These are phyloP conservation scores for Russula sp. DNA, from an alignment of 768 basidiomycete genomes.

Conservation along the genomic window DNA sequence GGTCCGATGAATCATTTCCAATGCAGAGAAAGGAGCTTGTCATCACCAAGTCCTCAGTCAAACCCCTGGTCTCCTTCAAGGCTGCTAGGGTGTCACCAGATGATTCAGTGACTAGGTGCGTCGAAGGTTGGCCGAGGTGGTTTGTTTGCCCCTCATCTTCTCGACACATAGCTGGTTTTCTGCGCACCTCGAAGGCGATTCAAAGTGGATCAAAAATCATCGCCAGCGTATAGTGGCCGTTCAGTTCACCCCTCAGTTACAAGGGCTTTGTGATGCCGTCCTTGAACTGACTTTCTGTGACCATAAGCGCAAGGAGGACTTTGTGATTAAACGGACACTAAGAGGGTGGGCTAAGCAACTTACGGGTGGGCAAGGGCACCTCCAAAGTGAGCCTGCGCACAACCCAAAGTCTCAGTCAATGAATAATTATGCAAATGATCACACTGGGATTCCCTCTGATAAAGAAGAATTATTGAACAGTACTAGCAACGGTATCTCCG, in stretches of 20 bases:
- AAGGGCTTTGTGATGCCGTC: conserved; percentile 3
- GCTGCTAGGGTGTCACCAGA: not conserved
- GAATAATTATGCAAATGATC: not conserved
- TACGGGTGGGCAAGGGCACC: not conserved
- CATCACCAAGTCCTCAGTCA: not conserved
- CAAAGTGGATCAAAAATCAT: not conserved
- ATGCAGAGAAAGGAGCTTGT: not conserved
- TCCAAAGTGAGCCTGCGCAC: not conserved
- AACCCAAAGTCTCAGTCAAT: not conserved
- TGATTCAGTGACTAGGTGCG: not conserved
- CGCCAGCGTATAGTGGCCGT: not conserved
- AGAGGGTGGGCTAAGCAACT: not conserved
- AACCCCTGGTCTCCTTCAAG: not conserved
- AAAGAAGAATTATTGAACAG: conserved; percentile 33
- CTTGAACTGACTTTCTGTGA: conserved; percentile 9
- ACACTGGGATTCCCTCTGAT: not conserved
- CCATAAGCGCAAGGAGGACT: not conserved
- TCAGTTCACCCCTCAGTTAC: conserved; percentile 3
- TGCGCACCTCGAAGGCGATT: not conserved
- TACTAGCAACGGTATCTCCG: conserved; percentile 38
- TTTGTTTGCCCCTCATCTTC: not conserved
- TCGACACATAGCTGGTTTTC: conserved; percentile 3
- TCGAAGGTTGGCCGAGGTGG: not conserved
- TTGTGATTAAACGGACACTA: conserved; percentile 6
- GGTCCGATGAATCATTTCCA: not conserved